Conservation (phyloP, 345 rosid genomes). For the Melaleuca quinquenervia region DNA sequence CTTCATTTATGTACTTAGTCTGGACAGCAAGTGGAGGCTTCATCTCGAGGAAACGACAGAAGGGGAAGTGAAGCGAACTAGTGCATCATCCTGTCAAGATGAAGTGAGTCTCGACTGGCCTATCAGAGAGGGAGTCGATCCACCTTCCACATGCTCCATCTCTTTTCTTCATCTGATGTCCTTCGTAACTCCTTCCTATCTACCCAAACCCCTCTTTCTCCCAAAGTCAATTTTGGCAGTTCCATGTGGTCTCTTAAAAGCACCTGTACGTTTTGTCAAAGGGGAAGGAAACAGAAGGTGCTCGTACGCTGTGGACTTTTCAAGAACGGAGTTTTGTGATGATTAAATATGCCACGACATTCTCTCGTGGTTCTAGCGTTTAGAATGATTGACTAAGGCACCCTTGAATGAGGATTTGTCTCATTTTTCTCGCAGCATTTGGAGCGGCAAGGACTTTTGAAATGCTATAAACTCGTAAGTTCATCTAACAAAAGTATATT, state of each 20-base stretch:
- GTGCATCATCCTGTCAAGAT: neutral
- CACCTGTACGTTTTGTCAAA: neutral
- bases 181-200: neutral
- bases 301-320: neutral
- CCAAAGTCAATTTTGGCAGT: constrained; percentile 39
- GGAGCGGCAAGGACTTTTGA: neutral
- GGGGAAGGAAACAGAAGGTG: neutral
- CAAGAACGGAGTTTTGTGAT: neutral
- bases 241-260: constrained; percentile 10
- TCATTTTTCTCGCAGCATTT: neutral
- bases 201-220: neutral
- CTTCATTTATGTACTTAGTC: neutral
- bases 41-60: neutral
- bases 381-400: neutral
- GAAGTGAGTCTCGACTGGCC: neutral
- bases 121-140: neutral
- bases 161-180: neutral
- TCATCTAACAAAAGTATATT: neutral
- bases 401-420: neutral
- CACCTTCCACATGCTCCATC: neutral
- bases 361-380: neutral
- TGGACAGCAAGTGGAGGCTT: neutral
- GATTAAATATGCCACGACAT: neutral
- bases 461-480: neutral
- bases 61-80: neutral